Base-by-base conservation (phyloP, 192 early-diverging fungal genomes). In the Phycomyces nitens region DNA sequence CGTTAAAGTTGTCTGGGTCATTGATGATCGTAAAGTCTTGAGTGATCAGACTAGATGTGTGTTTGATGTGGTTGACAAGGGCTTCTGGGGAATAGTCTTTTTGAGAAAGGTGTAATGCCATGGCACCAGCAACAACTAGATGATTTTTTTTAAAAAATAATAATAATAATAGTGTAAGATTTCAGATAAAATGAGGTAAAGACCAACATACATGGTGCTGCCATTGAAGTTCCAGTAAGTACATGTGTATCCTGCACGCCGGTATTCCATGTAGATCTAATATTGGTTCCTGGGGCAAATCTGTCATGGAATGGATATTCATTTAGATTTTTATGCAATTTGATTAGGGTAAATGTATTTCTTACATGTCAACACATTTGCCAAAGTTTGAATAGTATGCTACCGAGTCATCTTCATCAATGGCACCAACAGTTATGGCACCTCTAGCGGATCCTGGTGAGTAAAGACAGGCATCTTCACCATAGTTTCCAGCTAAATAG, bases 211-310 rank as follows among this genome's bases (percentile, higher is more conserved):
- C 89, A 90, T 23, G 92, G 92, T 18, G 79, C 77, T 24, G 92
- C 89, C 91, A 92, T 92, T 6, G 89, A 90, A 2, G 92, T 94
- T 22, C 92, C 92, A 26, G 85, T 88, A 52, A 88, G 62, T 5
- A 62, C 42, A 56, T 75, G 85, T 14, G 81, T 79, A 42, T 88
- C 85, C 58, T 76, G 77, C 24, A 68, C 64, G 10, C 77, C 80
- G 50, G 80, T 82, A 61, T 78, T 71, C 86, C 84, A 89, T n/a
- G 80, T 81, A 0, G 81, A 82, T 14, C 71, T 69, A 26, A 85
- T 84, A 41, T 65, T 58, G 0, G 77, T 73, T 11, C 83, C 82
- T 0, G 83, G 83, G 0, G 83, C 81, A 65, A 74, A 74, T 5
- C 72, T 74, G 38, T n/a, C n/a, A 20, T 39, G 14, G 39, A 42